Conservation (phyloP, 139 green algal species). For the Limnomonas spitsbergensis region DNA sequence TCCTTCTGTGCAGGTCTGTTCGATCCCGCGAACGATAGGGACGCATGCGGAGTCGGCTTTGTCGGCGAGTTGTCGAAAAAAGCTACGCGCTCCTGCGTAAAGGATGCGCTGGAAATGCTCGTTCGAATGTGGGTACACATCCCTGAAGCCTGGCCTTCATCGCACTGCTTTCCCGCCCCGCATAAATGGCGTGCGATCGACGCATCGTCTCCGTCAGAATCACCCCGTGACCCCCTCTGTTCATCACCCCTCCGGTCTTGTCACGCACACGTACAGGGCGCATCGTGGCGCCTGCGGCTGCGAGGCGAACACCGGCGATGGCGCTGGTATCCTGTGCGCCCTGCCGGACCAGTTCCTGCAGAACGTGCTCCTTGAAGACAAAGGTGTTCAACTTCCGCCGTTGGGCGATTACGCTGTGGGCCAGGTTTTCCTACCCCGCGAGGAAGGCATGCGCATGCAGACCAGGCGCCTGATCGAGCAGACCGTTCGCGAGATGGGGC, state of each 20-base stretch:
- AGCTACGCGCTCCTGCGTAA: conserved; percentile 68
- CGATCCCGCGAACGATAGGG: conserved; percentile 64
- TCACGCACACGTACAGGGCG: conserved; percentile 47
- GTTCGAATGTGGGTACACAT: conserved; percentile 63
- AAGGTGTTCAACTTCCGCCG: conserved; percentile 66
- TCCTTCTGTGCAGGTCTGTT: conserved; percentile 36
- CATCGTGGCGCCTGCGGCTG: conserved; percentile 92
- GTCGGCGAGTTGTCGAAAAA: conserved; percentile 82
- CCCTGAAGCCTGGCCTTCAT: no score
- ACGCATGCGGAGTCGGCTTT: conserved; percentile 89
- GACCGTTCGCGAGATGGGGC: conserved; percentile 16
- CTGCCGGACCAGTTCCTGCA: conserved; percentile 88
- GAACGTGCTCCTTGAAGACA: conserved; percentile 56
- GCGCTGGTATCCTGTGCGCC: conserved; percentile 85
- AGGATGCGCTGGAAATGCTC: conserved; percentile 88
- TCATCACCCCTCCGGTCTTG: no score
- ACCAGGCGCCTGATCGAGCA: conserved; percentile 60
- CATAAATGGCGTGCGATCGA: no score
- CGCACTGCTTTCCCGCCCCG: no score
- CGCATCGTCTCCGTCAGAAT: no score
- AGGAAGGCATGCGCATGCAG: conserved; percentile 49
- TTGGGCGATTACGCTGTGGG: conserved; percentile 80
- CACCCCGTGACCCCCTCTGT: no score
- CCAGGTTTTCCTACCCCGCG: conserved; percentile 83
- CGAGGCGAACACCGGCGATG: conserved; percentile 91